These are phyloP conservation scores for Neurospora sp. DNA, from an alignment of 495 filamentous ascomycete genomes.

Conservation along the genomic window DNA sequence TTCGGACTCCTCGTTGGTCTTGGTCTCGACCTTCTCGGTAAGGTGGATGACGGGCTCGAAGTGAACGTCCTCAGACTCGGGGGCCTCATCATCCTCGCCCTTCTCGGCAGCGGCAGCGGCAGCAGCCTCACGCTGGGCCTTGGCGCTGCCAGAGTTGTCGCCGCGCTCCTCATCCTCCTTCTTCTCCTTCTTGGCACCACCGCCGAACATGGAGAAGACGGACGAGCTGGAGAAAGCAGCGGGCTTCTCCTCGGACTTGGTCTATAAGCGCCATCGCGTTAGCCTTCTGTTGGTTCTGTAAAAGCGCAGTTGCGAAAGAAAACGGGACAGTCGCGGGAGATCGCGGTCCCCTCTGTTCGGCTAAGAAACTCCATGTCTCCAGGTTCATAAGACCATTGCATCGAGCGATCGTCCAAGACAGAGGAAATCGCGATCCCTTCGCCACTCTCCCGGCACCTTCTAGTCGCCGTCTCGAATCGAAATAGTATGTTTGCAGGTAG, in stretches of 20 bases:
- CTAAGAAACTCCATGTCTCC: not conserved
- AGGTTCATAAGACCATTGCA: not conserved
- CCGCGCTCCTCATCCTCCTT: slow-evolving; percentile 57
- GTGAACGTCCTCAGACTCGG: slow-evolving; percentile 83
- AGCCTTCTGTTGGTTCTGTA: not conserved
- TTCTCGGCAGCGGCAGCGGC: slow-evolving; percentile 38
- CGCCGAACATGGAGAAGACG: slow-evolving; percentile 97
- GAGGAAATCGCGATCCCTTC: not conserved
- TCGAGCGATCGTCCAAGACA: not conserved
- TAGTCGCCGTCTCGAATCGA: not conserved
- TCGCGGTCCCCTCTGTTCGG: not conserved
- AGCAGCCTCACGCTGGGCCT: slow-evolving; percentile 64
- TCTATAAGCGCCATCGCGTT: not conserved
- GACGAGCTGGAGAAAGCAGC: slow-evolving; percentile 31
- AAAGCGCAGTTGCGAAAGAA: not conserved
- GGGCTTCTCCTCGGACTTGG: slow-evolving; percentile 11
- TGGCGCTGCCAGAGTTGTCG: slow-evolving; percentile 78
- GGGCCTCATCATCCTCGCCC: slow-evolving; percentile 53
- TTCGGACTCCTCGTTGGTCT: slow-evolving; percentile 98
- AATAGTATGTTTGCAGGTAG: not conserved
- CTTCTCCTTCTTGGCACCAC: slow-evolving; percentile 79
- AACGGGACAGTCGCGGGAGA: not conserved
- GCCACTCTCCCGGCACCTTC: not conserved
- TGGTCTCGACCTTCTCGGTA: slow-evolving; percentile 90
- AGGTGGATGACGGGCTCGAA: slow-evolving; percentile 94